A percentile compares a stretch with the other conserved stretches of the same genome.
Evolutionary conservation across 768 basidiomycete species (phyloP).

Genomic region (Rhodotorula diobovata): DNA sequence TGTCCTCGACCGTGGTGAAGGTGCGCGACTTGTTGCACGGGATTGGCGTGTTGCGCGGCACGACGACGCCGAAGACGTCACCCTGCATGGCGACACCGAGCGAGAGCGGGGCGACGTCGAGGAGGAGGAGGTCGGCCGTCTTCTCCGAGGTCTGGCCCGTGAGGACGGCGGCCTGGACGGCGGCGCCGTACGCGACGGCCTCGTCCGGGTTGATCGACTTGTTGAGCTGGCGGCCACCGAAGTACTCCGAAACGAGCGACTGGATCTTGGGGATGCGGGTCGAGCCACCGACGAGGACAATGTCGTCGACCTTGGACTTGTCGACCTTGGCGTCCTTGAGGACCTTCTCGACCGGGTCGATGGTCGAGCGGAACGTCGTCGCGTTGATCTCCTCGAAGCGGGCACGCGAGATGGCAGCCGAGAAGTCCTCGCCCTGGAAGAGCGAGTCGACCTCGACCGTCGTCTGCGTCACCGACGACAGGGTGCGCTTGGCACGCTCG

Average conservation of each 20-base stretch:
- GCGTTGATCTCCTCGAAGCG: constrained; percentile 99
- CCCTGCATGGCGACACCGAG: constrained; percentile 99
- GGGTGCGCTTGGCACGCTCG: constrained; percentile 98
- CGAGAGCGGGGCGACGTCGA: constrained; percentile 93
- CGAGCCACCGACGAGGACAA: constrained; percentile 98
- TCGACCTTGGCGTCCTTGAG: constrained; percentile 98
- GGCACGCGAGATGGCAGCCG: constrained; percentile 96
- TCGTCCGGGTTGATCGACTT: constrained; percentile 99
- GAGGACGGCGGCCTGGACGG: constrained; percentile 97
- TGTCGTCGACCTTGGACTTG: constrained; percentile 73
- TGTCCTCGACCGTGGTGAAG: constrained; percentile 99
- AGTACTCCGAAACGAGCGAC: constrained; percentile 95
- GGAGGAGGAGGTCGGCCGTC: constrained; percentile 94
- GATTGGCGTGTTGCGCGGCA: constrained; percentile 98
- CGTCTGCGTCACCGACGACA: constrained; percentile 96
- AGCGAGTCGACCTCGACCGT: constrained; percentile 99
- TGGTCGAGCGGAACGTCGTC: constrained; percentile 85
- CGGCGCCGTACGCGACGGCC: constrained; percentile 99
- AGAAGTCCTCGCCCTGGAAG: constrained; percentile 97
- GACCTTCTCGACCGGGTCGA: constrained; percentile 98
- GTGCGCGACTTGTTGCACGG: constrained; percentile 98
- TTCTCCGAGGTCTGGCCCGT: constrained; percentile 98
- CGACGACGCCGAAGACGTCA: constrained; percentile 98
- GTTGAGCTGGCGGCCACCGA: constrained; percentile 95
- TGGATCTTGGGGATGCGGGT: constrained; percentile 99